Evolutionary conservation across 2,329 filamentous ascomycete genomes (phyloP).

Genomic region (Ascochyta fabae): DNA sequence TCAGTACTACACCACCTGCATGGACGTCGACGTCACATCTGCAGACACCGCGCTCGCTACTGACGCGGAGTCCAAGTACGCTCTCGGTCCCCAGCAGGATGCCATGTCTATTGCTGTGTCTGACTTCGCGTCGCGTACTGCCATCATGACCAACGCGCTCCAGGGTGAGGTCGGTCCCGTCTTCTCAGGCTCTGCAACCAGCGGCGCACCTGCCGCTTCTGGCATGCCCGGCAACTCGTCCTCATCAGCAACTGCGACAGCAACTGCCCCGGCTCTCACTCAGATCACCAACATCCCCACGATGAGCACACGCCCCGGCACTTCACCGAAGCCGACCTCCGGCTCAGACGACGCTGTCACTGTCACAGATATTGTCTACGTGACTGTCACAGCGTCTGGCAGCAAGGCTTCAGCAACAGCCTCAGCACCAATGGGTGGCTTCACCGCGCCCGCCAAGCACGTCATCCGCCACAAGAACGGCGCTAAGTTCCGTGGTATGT

Average conservation of each 20-base stretch:
- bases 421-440: conserved; percentile 5
- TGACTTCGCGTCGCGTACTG: conserved; percentile 51
- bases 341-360: conserved; percentile 20
- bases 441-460: conserved; percentile 10
- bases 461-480: conserved; percentile 21
- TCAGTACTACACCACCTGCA: conserved; percentile 67
- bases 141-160: conserved; percentile 40
- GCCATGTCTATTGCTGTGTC: conserved; percentile 49
- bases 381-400: conserved; percentile 34
- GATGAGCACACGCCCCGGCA: conserved; percentile 23
- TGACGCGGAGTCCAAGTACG: conserved; percentile 24
- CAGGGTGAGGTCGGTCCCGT: conserved; percentile 39
- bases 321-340: conserved; percentile 14
- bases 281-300: conserved; percentile 25
- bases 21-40: conserved; percentile 57
- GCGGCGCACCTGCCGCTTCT: conserved; percentile 2
- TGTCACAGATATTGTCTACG: conserved; percentile 34
- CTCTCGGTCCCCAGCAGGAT: conserved; percentile 50
- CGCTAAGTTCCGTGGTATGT: conserved; percentile 36
- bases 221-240: conserved; percentile 12
- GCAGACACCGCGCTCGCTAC: conserved; percentile 37
- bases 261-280: conserved; percentile 12
- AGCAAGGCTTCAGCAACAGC: background rate
- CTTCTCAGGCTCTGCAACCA: conserved; percentile 24
- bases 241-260: conserved; percentile 3